These are phyloP conservation scores for Diaporthe citriasiana DNA, from an alignment of 2,329 filamentous ascomycete genomes.

Conservation along the genomic window DNA sequence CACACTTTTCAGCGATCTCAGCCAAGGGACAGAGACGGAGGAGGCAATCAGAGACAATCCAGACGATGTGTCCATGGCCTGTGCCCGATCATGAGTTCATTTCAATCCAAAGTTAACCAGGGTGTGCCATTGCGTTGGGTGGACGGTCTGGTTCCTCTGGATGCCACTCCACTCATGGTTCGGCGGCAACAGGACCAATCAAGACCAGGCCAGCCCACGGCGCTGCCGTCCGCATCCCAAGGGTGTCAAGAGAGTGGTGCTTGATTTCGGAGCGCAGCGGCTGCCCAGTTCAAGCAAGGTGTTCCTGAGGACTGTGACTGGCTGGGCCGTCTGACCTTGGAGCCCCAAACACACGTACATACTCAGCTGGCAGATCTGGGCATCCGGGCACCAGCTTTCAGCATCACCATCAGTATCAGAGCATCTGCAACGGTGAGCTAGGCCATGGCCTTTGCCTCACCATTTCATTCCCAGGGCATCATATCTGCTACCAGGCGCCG, in stretches of 20 bases:
- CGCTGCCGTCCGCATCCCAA: constrained; percentile 30
- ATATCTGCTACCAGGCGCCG: no score
- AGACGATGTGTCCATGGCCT: constrained; percentile 18
- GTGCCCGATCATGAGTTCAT: constrained; percentile 26
- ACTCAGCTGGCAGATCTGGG: constrained; percentile 9
- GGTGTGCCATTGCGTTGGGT: constrained; percentile 23
- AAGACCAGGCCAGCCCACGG: constrained; percentile 31
- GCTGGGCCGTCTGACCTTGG: constrained; percentile 24
- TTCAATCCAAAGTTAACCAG: constrained; percentile 32
- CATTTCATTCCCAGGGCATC: background rate
- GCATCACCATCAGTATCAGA: background rate
- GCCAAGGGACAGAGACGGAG: constrained; percentile 2
- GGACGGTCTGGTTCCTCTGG: constrained; percentile 23
- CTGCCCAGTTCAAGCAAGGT: constrained; percentile 29
- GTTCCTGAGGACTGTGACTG: constrained; percentile 29
- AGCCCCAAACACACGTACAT: constrained; percentile 3
- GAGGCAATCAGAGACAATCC: constrained; percentile 25
- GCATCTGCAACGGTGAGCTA: background rate
- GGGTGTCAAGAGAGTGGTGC: constrained; percentile 10
- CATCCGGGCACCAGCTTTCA: background rate
- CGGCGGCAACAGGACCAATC: constrained; percentile 46
- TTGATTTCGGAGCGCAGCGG: constrained; percentile 27
- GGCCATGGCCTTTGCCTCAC: background rate
- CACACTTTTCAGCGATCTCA: background rate
- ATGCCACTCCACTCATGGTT: constrained; percentile 31